Evolutionary conservation across 495 filamentous ascomycete species (phyloP).

Genomic region (Penicillium tannophilum): DNA sequence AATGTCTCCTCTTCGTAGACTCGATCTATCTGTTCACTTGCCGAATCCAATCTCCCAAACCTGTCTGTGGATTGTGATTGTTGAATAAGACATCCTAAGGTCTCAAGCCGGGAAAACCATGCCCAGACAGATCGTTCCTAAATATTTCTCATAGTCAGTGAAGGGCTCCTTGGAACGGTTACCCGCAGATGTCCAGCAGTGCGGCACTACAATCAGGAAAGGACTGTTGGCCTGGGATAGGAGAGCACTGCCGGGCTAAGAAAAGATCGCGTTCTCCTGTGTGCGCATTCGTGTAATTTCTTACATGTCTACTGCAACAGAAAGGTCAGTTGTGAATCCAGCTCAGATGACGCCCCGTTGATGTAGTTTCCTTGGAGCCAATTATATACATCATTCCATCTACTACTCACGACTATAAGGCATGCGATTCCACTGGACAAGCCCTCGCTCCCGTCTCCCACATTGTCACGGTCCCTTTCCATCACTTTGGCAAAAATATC

Average conservation of each 20-base stretch:
- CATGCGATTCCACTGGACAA: no score
- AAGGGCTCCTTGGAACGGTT: neutral
- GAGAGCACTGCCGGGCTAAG: neutral
- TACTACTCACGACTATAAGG: no score
- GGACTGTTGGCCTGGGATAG: neutral
- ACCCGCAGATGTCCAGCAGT: neutral
- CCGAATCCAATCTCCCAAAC: constrained; percentile 3
- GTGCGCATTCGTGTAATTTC: no score
- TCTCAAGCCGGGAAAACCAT: neutral
- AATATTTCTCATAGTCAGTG: neutral
- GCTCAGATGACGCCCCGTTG: no score
- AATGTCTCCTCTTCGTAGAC: neutral
- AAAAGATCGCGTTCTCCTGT: no score
- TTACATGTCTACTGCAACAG: no score
- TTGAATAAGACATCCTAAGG: neutral
- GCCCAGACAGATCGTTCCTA: neutral
- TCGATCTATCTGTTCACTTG: neutral
- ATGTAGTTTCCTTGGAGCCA: no score
- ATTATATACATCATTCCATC: no score
- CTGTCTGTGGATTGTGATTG: neutral
- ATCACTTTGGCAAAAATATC: no score
- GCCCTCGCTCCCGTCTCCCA: no score
- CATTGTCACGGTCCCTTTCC: no score
- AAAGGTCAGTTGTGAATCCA: no score
- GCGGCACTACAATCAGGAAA: neutral